These are phyloP conservation scores for Wickerhamiella kurtzmanii DNA, from an alignment of 805 yeast species.

Conservation along the genomic window DNA sequence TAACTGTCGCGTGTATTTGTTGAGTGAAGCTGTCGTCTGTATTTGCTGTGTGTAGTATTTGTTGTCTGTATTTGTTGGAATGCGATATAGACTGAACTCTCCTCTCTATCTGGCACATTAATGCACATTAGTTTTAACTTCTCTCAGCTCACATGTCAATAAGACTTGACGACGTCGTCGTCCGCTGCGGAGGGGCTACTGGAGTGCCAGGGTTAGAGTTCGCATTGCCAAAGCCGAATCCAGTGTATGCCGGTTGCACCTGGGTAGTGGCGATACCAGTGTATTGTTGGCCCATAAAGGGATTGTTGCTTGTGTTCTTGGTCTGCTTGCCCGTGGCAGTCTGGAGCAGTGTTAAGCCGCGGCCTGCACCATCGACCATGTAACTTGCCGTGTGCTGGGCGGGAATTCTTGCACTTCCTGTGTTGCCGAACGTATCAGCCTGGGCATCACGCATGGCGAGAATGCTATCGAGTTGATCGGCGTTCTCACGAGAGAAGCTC, in stretches of 20 bases:
- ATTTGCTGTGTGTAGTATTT: too few species aligned
- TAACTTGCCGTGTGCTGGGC: constrained; percentile 81
- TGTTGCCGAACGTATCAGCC: constrained; percentile 83
- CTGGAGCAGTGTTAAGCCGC: constrained; percentile 37
- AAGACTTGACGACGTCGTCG: constrained; percentile 14
- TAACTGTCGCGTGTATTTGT: too few species aligned
- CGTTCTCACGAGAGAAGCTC: constrained; percentile 38
- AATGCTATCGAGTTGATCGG: constrained; percentile 60
- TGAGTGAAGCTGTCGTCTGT: too few species aligned
- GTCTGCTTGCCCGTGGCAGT: constrained; percentile 17
- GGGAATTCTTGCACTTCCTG: constrained; percentile 72
- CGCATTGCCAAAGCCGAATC: constrained; percentile 88
- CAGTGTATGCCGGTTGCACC: constrained; percentile 75
- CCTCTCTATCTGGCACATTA: too few species aligned
- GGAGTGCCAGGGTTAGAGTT: constrained; percentile 15
- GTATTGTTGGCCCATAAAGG: constrained; percentile 49
- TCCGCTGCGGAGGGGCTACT: constrained; percentile 8
- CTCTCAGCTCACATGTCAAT: constrained; percentile 24
- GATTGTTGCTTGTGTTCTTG: constrained; percentile 30
- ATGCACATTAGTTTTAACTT: too few species aligned
- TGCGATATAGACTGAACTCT: too few species aligned
- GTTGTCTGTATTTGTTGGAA: too few species aligned
- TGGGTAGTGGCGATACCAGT: constrained; percentile 55
- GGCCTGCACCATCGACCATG: constrained; percentile 79
- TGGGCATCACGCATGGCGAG: constrained; percentile 73